phyloP scores from a whole-genome alignment of 768 basidiomycete species.

The Suillus ampliporus region DNA sequence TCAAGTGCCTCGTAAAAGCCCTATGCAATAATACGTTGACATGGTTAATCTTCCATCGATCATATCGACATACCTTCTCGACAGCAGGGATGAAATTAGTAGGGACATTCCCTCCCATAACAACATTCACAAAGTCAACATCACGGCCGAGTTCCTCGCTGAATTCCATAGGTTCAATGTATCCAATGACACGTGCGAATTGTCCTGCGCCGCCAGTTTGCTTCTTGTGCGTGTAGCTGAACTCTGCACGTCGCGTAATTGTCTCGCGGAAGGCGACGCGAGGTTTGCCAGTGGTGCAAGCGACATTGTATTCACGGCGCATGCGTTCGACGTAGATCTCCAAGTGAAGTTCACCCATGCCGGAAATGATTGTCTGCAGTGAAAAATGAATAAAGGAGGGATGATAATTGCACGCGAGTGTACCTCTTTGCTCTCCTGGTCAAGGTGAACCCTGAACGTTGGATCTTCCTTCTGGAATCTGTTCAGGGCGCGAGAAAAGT shows the following conservation, averaged over 20 bases:
- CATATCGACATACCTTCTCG: constrained; percentile 70
- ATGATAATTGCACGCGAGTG: constrained; percentile 14
- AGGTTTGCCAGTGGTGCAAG: constrained; percentile 93
- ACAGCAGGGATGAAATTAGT: constrained; percentile 91
- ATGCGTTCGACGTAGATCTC: constrained; percentile 99
- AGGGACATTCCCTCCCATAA: constrained; percentile 94
- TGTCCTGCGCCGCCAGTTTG: constrained; percentile 98
- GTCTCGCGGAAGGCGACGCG: constrained; percentile 98
- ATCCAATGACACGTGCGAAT: constrained; percentile 91
- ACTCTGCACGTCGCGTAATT: constrained; percentile 79
- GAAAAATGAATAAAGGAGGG: constrained; percentile 9
- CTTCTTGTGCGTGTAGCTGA: constrained; percentile 96
- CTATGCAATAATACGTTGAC: constrained; percentile 42
- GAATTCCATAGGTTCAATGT: constrained; percentile 85
- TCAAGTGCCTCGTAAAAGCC: constrained; percentile 95
- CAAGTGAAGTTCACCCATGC: constrained; percentile 98
- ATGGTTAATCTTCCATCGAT: background rate
- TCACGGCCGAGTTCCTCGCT: constrained; percentile 83
- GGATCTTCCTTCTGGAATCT: constrained; percentile 99
- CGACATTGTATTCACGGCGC: constrained; percentile 95
- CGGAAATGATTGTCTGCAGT: constrained; percentile 92
- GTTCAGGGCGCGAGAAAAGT: constrained; percentile 95
- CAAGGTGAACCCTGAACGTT: constrained; percentile 97
- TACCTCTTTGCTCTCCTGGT: constrained; percentile 93
- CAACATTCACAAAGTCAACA: constrained; percentile 79